Conservation (phyloP, 192 early-diverging fungal genomes). For the Backusella australiensis region DNA sequence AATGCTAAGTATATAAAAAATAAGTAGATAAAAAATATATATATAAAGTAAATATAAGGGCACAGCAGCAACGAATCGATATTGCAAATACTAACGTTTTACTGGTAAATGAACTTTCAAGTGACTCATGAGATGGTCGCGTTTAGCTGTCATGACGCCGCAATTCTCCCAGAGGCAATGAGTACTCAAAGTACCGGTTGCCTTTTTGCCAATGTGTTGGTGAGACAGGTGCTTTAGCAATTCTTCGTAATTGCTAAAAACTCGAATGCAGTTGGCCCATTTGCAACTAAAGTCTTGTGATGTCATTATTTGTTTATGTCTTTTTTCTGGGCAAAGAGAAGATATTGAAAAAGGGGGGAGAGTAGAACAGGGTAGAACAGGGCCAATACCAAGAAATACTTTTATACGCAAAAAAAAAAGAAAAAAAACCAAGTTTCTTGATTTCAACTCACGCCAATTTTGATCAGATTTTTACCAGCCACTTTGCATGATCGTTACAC, state of each 20-base stretch:
- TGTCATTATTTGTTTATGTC: background rate
- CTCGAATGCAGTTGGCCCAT: background rate
- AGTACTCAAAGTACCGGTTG: background rate
- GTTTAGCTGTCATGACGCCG: background rate
- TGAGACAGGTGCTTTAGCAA: background rate
- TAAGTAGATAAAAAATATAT: background rate
- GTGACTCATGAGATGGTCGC: background rate
- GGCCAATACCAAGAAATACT: background rate
- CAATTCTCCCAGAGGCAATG: background rate
- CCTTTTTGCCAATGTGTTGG: background rate
- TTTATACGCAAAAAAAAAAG: background rate
- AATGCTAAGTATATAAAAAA: conserved; percentile 12
- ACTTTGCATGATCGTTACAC: background rate
- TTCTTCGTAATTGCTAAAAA: background rate
- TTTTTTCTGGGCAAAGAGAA: background rate
- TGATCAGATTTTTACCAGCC: background rate
- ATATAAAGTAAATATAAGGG: background rate
- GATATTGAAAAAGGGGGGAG: background rate
- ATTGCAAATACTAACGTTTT: background rate
- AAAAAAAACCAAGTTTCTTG: background rate
- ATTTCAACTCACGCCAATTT: background rate
- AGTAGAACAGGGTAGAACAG: background rate
- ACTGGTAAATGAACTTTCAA: background rate
- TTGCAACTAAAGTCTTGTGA: background rate
- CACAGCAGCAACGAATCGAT: background rate